Base-by-base conservation (phyloP, 768 basidiomycete species). In the Suillus lakei region DNA sequence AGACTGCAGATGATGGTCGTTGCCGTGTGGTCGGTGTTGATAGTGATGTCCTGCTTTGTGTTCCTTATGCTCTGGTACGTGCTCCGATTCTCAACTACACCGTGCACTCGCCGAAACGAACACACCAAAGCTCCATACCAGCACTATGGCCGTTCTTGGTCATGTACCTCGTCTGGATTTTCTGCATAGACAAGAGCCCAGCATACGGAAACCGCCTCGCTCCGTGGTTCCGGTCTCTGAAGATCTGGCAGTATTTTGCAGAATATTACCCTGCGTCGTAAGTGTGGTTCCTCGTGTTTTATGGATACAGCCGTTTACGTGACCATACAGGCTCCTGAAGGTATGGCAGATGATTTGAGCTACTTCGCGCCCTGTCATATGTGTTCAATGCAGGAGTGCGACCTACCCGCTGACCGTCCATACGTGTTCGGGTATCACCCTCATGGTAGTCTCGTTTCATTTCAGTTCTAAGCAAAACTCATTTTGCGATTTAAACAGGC, bases 391-490 rank as follows among this genome's bases (percentile, higher is more conserved):
- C 60, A 64, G 95, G 95, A 95, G 79, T 90, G 88, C 41, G 93
- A 97, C 68, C 84, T 99, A 28, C 95, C 97, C 0, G 82, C 97
- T 13, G 94, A 98, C 76, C 82, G 96, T 67, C 91, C 93, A 23
- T 99, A 99, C 79, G 86, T 99, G 16, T 99, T 99, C 78, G 98
- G 97, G 9, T 98, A 98, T 77, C 98, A 99, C 77, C 98, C 98
- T 21, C 98, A 99, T 78, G 98, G 96, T 65, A 41, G 26, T 66
- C 34, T 53, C 50, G 4, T 16, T 26, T 30, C 15, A 44, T 46
- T 65, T 12, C 61, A 60, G 41, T 34, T 1, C 13, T 23, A 6
- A 41, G 16, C 26, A 12, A 23, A 4, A 50, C 67, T 73, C 15
- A 71, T 62, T 51, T 10, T 23, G 21, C 6, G 12, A 7, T n/a